phyloP scores from a whole-genome alignment of 192 early-diverging fungal genomes.

The Entophlyctis luteolus region DNA sequence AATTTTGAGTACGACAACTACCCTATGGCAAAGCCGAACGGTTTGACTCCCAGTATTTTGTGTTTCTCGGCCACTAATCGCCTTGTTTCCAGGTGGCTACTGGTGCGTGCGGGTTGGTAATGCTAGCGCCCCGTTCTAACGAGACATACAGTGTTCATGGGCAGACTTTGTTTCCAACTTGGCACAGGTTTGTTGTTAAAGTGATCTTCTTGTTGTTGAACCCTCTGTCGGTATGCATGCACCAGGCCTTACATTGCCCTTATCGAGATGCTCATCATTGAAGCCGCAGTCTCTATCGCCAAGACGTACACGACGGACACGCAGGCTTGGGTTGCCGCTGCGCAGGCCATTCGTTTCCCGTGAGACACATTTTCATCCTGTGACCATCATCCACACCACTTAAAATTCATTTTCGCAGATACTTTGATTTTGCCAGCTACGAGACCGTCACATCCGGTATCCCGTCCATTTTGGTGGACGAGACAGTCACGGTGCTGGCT shows the following conservation, averaged over 20 bases:
- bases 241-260: constrained; percentile 12
- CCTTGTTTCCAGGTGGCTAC: neutral
- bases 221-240: neutral
- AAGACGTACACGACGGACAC: constrained; percentile 13
- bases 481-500: neutral
- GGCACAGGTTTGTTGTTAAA: neutral
- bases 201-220: neutral
- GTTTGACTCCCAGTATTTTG: neutral
- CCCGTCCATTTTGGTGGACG: neutral
- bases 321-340: constrained; percentile 6
- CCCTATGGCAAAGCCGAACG: constrained; percentile 9
- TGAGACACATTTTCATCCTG: neutral
- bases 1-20: constrained; percentile 7
- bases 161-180: neutral
- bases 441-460: neutral
- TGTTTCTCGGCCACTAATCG: neutral
- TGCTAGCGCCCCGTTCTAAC: too few species aligned
- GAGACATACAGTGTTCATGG: constrained; percentile 7
- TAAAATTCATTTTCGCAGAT: neutral
- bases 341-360: constrained; percentile 4
- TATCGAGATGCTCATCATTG: constrained; percentile 4
- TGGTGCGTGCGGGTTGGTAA: too few species aligned
- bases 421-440: neutral
- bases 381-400: too few species aligned
- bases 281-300: constrained; percentile 1